These are phyloP conservation scores for Lanzia echinophila DNA, from an alignment of 2,329 filamentous ascomycete genomes.

Conservation along the genomic window DNA sequence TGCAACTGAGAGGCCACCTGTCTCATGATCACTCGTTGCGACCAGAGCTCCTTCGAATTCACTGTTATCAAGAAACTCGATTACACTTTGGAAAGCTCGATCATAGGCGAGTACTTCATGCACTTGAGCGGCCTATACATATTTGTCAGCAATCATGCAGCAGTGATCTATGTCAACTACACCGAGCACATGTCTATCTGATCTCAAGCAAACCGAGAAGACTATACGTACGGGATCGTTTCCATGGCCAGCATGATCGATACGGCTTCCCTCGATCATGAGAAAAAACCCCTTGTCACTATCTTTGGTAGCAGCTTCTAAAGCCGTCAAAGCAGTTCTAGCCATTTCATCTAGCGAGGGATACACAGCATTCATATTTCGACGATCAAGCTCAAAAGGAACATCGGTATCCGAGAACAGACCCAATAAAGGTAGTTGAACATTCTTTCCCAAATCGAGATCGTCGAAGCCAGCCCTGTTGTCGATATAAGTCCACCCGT, in stretches of 20 bases:
- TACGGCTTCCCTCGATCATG: constrained; percentile 95
- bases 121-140: constrained; percentile 56
- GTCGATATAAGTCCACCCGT: constrained; percentile 73
- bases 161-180: background rate
- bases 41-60: constrained; percentile 74
- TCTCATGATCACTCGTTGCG: constrained; percentile 92
- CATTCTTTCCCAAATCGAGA: constrained; percentile 58
- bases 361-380: constrained; percentile 69
- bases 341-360: constrained; percentile 92
- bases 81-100: constrained; percentile 70
- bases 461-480: constrained; percentile 69
- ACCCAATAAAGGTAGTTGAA: constrained; percentile 68
- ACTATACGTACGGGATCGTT: constrained; percentile 58
- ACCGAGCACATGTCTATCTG: background rate
- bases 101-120: constrained; percentile 96
- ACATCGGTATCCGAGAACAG: constrained; percentile 79
- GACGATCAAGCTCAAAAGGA: constrained; percentile 88
- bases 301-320: constrained; percentile 74
- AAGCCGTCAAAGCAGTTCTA: constrained; percentile 67
- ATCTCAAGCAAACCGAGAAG: background rate
- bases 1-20: constrained; percentile 78
- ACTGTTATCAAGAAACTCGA: constrained; percentile 76
- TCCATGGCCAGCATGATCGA: constrained; percentile 87
- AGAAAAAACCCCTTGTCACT: constrained; percentile 94
- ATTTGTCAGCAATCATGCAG: background rate